Evolutionary conservation across 768 basidiomycete species (phyloP).

Genomic region (Suillus alpinus): DNA sequence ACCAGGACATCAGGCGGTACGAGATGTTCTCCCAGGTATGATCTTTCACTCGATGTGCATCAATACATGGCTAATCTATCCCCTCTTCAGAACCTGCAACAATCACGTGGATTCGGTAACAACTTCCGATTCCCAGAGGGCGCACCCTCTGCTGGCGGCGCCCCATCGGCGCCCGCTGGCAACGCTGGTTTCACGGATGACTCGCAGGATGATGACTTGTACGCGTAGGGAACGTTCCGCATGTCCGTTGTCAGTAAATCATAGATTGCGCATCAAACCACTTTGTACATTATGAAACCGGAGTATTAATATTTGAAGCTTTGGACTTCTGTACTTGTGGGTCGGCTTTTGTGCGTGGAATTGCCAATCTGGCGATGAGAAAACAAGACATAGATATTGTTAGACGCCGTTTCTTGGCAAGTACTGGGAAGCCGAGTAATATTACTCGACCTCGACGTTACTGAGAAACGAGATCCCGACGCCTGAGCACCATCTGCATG

Average conservation of each 20-base stretch:
- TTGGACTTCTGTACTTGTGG: not conserved
- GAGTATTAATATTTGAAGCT: not conserved
- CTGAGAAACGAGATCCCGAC: slow-evolving; percentile 1
- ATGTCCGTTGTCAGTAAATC: not conserved
- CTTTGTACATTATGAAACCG: slow-evolving; percentile 4
- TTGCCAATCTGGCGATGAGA: slow-evolving; percentile 1
- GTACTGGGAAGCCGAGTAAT: slow-evolving; percentile 15
- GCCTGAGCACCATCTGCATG: slow-evolving; percentile 24
- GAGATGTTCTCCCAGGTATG: slow-evolving; percentile 94
- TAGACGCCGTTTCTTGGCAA: not conserved
- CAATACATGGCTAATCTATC: slow-evolving; percentile 10
- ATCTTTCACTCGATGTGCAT: slow-evolving; percentile 4
- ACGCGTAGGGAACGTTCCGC: slow-evolving; percentile 49
- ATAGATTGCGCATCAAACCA: not conserved
- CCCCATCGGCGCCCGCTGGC: slow-evolving; percentile 44
- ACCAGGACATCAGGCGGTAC: slow-evolving; percentile 94
- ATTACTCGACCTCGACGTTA: not conserved
- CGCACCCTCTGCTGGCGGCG: slow-evolving; percentile 31
- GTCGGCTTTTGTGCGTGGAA: slow-evolving; percentile 2
- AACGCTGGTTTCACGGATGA: slow-evolving; percentile 86
- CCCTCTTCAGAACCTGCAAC: slow-evolving; percentile 72
- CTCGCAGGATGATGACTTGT: slow-evolving; percentile 85
- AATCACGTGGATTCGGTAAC: slow-evolving; percentile 89
- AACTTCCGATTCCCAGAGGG: slow-evolving; percentile 98
- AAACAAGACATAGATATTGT: slow-evolving; percentile 19